Evolutionary conservation across 257 asterid genomes (phyloP).

Genomic region (Eucommia ulmoides): DNA sequence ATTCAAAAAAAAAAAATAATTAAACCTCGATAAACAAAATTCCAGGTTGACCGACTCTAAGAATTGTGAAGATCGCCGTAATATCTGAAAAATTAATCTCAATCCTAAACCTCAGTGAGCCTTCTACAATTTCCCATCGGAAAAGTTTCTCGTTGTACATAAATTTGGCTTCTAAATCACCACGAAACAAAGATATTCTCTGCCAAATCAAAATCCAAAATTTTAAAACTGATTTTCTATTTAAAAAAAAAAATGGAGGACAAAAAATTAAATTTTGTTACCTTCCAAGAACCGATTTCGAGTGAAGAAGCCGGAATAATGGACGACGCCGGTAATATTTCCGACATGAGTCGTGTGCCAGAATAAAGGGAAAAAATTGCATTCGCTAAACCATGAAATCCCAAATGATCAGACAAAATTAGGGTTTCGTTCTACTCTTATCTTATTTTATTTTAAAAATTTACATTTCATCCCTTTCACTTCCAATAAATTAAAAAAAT

Average conservation of each 20-base stretch:
- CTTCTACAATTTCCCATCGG: conserved; percentile 77
- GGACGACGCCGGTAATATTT: conserved; percentile 49
- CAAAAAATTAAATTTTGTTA: background rate
- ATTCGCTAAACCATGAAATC: too few species aligned
- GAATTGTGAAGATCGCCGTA: conserved; percentile 32
- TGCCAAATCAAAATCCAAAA: conserved; percentile 8
- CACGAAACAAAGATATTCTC: conserved; percentile 37
- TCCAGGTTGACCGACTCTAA: conserved; percentile 17
- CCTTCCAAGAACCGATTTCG: conserved; percentile 63
- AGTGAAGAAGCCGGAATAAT: conserved; percentile 38
- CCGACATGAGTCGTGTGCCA: conserved; percentile 27
- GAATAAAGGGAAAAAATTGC: too few species aligned
- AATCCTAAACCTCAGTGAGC: conserved; percentile 57
- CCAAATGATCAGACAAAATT: too few species aligned
- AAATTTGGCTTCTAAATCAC: conserved; percentile 50
- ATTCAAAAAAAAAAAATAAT: too few species aligned
- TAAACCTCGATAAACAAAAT: conserved; percentile 51
- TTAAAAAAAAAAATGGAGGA: too few species aligned
- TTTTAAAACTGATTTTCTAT: background rate
- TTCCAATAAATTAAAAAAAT: too few species aligned
- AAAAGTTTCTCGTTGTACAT: conserved; percentile 48
- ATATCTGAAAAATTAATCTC: conserved; percentile 70
- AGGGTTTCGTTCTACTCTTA: too few species aligned
- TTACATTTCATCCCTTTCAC: too few species aligned
- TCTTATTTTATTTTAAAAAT: too few species aligned